phyloP scores from a whole-genome alignment of 495 filamentous ascomycete species.

The Hypoxylon intermedium region DNA sequence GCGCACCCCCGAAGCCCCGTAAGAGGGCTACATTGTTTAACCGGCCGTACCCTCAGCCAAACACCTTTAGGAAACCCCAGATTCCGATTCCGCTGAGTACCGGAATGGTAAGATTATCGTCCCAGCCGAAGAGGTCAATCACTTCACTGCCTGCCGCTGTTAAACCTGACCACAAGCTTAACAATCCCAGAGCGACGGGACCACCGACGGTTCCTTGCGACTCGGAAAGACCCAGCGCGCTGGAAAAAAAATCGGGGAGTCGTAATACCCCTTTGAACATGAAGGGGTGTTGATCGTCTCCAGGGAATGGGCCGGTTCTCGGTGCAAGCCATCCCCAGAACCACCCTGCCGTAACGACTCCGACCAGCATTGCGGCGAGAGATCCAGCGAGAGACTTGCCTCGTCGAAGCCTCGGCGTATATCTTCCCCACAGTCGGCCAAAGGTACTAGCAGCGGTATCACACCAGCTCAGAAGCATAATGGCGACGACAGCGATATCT shows the following conservation, averaged over 20 bases:
- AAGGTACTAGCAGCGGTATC: conserved; percentile 96
- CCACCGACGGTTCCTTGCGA: conserved; percentile 64
- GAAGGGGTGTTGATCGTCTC: conserved; percentile 70
- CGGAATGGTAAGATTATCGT: conserved; percentile 97
- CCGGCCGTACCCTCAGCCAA: conserved; percentile 61
- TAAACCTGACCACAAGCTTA: conserved; percentile 87
- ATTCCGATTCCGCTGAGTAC: conserved; percentile 88
- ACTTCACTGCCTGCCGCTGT: conserved; percentile 89
- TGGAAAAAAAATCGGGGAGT: conserved; percentile 63
- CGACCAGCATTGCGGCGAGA: conserved; percentile 79
- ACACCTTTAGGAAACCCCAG: conserved; percentile 91
- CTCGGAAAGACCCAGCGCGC: conserved; percentile 57
- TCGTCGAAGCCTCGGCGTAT: conserved; percentile 80
- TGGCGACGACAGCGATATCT: conserved; percentile 87
- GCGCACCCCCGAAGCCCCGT: conserved; percentile 8
- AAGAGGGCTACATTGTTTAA: conserved; percentile 16
- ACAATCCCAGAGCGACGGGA: conserved; percentile 75
- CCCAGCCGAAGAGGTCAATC: conserved; percentile 87
- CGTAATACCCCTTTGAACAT: conserved; percentile 80
- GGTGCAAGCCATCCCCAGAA: conserved; percentile 92
- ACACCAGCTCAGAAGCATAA: conserved; percentile 94
- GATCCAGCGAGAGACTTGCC: conserved; percentile 94
- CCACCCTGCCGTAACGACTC: conserved; percentile 76
- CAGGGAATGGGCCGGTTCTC: conserved; percentile 66
- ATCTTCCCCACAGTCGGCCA: conserved; percentile 83